These are phyloP conservation scores for Pseudodiploospora longispora DNA, from an alignment of 2,329 filamentous ascomycete genomes.

Conservation along the genomic window DNA sequence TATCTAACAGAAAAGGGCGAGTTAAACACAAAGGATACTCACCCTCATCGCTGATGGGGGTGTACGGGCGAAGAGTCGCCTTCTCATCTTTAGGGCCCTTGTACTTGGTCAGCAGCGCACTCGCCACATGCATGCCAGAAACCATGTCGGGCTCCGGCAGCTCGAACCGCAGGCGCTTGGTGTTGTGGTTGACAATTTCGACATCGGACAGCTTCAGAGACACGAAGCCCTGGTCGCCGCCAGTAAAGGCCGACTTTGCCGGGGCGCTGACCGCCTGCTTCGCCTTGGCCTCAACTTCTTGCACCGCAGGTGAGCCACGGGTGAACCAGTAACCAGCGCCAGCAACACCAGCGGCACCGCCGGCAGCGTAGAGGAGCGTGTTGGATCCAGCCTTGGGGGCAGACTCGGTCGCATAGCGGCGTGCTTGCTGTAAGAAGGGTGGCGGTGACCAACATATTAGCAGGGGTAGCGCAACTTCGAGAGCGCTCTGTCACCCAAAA, in stretches of 20 bases:
- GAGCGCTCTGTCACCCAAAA: too few species aligned
- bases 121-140: conserved; percentile 73
- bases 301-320: conserved; percentile 41
- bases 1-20: neutral
- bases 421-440: conserved; percentile 33
- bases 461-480: neutral
- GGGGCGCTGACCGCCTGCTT: conserved; percentile 31
- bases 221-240: conserved; percentile 85
- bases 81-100: conserved; percentile 78
- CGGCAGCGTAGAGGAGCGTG: conserved; percentile 51
- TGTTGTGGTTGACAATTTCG: conserved; percentile 84
- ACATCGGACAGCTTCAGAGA: conserved; percentile 71
- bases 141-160: conserved; percentile 78
- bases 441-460: neutral
- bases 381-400: conserved; percentile 47
- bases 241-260: conserved; percentile 55
- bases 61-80: conserved; percentile 85
- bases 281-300: conserved; percentile 49
- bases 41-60: conserved; percentile 82
- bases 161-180: conserved; percentile 83
- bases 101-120: conserved; percentile 87
- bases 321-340: conserved; percentile 51
- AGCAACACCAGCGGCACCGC: conserved; percentile 47
- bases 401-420: conserved; percentile 61
- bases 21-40: conserved; percentile 15